A percentile compares a stretch with the other conserved stretches of the same genome.
These are phyloP conservation scores for Diaporthe sp. DNA, from an alignment of 2,329 filamentous ascomycete species.

Conservation along the genomic window DNA sequence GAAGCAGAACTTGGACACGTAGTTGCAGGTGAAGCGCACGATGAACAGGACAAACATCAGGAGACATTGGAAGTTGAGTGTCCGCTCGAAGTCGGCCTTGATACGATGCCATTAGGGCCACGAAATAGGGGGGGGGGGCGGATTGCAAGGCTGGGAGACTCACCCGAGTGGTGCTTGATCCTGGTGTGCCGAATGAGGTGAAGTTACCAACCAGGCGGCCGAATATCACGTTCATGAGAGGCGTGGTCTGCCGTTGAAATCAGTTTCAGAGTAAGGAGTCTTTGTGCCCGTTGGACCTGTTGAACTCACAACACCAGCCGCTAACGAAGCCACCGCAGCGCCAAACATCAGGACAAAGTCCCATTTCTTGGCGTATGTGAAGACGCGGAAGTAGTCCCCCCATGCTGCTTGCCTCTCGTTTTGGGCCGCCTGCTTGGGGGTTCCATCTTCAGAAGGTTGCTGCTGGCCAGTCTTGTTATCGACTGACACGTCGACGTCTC, in stretches of 20 bases:
- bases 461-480: not conserved
- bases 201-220: constrained; percentile 65
- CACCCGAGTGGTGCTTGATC: constrained; percentile 27
- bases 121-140: too few relatives aligned
- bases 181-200: constrained; percentile 49
- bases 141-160: not conserved
- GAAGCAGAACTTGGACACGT: constrained; percentile 64
- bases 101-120: not conserved
- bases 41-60: constrained; percentile 38
- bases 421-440: not conserved
- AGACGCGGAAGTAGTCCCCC: constrained; percentile 52
- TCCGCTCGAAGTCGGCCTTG: constrained; percentile 23
- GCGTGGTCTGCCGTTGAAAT: constrained; percentile 58
- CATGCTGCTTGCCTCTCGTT: constrained; percentile 37
- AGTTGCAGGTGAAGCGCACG: constrained; percentile 27
- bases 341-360: constrained; percentile 63
- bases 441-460: not conserved
- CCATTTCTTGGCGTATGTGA: constrained; percentile 67
- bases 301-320: constrained; percentile 58
- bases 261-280: not conserved
- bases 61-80: constrained; percentile 16
- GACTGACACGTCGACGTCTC: constrained; percentile 1
- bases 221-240: constrained; percentile 73
- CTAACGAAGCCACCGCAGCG: constrained; percentile 64
- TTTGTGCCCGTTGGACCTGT: not conserved